Base-by-base conservation (phyloP, 2,329 filamentous ascomycete species). In the Penicillium janthinellum region DNA sequence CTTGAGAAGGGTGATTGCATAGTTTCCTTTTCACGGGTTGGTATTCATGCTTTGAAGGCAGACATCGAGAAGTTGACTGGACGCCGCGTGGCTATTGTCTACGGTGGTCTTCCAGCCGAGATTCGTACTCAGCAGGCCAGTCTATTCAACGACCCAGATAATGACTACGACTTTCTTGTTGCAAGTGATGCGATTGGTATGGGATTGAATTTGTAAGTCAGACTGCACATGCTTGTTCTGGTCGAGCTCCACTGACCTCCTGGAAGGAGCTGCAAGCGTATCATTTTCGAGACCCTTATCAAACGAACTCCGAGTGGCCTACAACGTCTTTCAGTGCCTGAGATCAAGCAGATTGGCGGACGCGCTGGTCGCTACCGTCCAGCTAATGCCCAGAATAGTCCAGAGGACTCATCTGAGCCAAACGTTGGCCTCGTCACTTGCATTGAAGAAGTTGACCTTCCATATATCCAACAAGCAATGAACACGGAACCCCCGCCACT, bases 121-220 rank as follows among this genome's bases (percentile, higher is more conserved):
- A 96, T 94, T 42, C 86, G 95, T 62, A 92, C 92, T 3, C 88
- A 94, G 71, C 95, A 99, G 78, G 95, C 95, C 0, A 87, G 87
- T 15, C 82, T 98, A 0, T 99, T 99, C 82, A 99, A 99, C 71
- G 91, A 98, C 64, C 93, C 92, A 0, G 78, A 96, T 72, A 99
- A 96, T 73, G 93, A 97, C 60, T 99, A 97, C 72, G 95, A 99
- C 73, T 96, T 88, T 67, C 82, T 99, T 5, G 93, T 95, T 28
- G 95, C 96, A 8, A 97, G 92, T 68, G 92, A 97, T 77, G 95
- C 95, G 49, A 94, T 99, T 63, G 95, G 95, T 39, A 98, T 99
- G 94, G 95, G 96, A 1, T 80, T 99, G 22, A 99, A 99, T 71
- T 78, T 99, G 74, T 92, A 88, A 76, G 82, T 76, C 22, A 20